Base-by-base conservation (phyloP, 352 stramenopile genomes). In the Globisporangium viniferum region DNA sequence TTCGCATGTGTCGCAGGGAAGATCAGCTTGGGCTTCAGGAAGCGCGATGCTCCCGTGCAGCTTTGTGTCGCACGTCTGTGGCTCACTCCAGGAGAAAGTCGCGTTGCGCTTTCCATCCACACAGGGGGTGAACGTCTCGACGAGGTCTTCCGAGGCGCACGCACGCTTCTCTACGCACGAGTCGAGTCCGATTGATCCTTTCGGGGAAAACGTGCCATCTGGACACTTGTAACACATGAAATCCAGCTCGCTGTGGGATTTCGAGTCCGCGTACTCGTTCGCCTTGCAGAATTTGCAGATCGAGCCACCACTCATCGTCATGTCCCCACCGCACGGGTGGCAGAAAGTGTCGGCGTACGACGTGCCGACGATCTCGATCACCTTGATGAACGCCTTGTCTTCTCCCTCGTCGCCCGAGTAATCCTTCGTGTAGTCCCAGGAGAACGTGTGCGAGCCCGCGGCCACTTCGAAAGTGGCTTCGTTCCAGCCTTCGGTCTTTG, bases 351-450 rank as follows among this genome's bases (percentile, higher is more conserved):
- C 88, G 5, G 88, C 81, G 44, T 73, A 93, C 18, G 81, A 72
- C n/a, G 88, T 95, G n/a, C 88, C 85, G 31, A 92, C 84, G 15
- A 95, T 67, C 70, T 93, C 88, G 71, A 95, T 87, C 48, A 93
- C 82, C 62, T 93, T 92, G 61, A 93, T 39, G 49, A 75, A 88
- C 5, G 85, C 85, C 61, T 82, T 84, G 69, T 95, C 88, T 5
- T 84, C 74, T 22, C 88, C 88, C 6, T 70, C 76, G 69, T 95
- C 88, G 18, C 83, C 84, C 5, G 74, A 73, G 63, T 90, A 92
- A 64, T 93, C 82, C 70, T 93, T 95, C 20, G 87, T 82, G 66
- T 91, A 95, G 59, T 93, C 82, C 88, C 88, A 95, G 54, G 78
- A 77, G 62, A 95, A 80, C 20, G 83, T 83, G 62, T 95, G 88